These are phyloP conservation scores for Eucalyptus virginea DNA, from an alignment of 345 rosid genomes.

Conservation along the genomic window DNA sequence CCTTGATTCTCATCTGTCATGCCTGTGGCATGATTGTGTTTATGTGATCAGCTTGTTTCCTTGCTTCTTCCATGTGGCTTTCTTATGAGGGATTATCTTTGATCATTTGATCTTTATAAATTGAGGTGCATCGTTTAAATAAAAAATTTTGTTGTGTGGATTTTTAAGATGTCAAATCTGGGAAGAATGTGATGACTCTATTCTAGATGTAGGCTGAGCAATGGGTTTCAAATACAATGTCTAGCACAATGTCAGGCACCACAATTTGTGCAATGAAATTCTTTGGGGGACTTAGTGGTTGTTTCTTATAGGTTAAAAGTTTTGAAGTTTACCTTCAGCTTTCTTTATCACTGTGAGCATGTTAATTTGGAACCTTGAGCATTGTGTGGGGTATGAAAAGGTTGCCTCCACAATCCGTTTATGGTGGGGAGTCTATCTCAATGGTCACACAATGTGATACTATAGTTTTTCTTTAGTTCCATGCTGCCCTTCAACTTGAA, in stretches of 20 bases:
- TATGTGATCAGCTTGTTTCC: background rate
- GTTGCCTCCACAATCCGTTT: background rate
- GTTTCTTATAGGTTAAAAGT: background rate
- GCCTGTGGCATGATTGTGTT: background rate
- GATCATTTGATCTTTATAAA: background rate
- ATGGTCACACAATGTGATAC: background rate
- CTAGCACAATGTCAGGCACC: background rate
- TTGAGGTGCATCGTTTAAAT: background rate
- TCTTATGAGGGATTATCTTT: background rate
- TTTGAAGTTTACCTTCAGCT: background rate
- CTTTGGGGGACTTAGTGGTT: background rate
- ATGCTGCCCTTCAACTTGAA: background rate
- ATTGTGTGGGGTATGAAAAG: background rate
- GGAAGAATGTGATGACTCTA: background rate
- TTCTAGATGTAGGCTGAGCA: background rate
- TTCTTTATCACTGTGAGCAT: background rate
- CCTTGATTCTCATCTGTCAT: background rate
- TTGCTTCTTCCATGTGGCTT: background rate
- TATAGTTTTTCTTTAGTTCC: background rate
- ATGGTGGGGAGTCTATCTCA: background rate
- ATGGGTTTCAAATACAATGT: background rate
- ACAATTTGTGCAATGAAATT: background rate
- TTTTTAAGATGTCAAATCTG: background rate
- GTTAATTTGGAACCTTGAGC: background rate
- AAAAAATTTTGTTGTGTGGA: rapidly evolving